These are phyloP conservation scores for Botrytis fragariae DNA, from an alignment of 2,329 filamentous ascomycete genomes.

Conservation along the genomic window DNA sequence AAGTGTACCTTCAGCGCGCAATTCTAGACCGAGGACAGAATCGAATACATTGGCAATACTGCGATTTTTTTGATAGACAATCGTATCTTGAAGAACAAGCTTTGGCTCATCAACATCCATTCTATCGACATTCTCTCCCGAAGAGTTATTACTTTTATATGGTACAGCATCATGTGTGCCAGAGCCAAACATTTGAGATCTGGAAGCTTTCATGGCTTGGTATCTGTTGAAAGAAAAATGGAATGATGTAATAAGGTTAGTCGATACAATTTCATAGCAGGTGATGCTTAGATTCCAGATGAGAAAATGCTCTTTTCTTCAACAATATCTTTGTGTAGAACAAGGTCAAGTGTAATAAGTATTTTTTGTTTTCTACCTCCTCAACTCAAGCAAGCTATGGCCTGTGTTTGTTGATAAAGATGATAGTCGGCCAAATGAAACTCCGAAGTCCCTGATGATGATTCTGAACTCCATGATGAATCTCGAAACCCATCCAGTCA, in stretches of 20 bases:
- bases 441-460: neutral
- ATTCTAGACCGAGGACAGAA: neutral
- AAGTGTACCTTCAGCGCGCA: slow-evolving; percentile 11
- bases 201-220: neutral
- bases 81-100: slow-evolving; percentile 14
- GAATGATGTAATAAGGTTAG: neutral
- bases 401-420: neutral
- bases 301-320: neutral
- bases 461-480: neutral
- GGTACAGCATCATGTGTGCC: no score
- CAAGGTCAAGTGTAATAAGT: neutral
- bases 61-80: slow-evolving; percentile 5
- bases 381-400: neutral
- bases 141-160: neutral
- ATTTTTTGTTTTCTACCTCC: neutral
- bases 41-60: slow-evolving; percentile 11
- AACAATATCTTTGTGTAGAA: neutral
- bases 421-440: neutral
- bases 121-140: neutral
- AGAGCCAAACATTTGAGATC: neutral
- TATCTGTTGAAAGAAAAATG: neutral
- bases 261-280: no score
- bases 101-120: slow-evolving; percentile 14
- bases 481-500: neutral
- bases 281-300: neutral